These are phyloP conservation scores for Neurospora sp. DNA, from an alignment of 495 filamentous ascomycete genomes.

Conservation along the genomic window DNA sequence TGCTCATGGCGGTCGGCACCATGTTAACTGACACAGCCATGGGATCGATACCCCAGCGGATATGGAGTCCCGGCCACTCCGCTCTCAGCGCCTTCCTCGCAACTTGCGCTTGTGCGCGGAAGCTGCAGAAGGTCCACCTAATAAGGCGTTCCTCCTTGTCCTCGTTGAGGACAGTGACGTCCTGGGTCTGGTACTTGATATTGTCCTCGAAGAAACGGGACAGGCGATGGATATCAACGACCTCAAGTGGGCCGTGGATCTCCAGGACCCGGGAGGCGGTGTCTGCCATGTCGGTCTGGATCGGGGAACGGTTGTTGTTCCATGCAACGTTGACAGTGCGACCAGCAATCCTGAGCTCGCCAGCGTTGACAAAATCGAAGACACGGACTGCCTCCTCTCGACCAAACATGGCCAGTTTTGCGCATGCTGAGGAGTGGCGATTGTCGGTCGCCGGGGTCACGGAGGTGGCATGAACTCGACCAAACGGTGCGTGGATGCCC, in stretches of 20 bases:
- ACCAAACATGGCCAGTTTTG: not conserved
- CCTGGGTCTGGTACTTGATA: not conserved
- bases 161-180: not conserved
- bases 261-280: not conserved
- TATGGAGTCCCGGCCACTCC: not conserved
- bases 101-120: not conserved
- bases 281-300: too few relatives aligned
- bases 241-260: not conserved
- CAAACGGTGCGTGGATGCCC: not conserved
- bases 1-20: not conserved
- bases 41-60: not conserved
- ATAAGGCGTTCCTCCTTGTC: not conserved
- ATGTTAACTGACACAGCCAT: not conserved
- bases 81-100: not conserved
- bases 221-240: not conserved
- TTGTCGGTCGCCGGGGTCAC: not conserved
- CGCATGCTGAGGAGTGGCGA: not conserved
- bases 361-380: not conserved
- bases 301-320: not conserved
- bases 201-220: not conserved
- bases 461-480: not conserved
- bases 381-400: not conserved
- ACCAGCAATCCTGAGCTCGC: not conserved
- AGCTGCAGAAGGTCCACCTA: not conserved
- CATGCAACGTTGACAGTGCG: not conserved